These are phyloP conservation scores for Handroanthus guayacan DNA, from an alignment of 257 asterid genomes.

Conservation along the genomic window DNA sequence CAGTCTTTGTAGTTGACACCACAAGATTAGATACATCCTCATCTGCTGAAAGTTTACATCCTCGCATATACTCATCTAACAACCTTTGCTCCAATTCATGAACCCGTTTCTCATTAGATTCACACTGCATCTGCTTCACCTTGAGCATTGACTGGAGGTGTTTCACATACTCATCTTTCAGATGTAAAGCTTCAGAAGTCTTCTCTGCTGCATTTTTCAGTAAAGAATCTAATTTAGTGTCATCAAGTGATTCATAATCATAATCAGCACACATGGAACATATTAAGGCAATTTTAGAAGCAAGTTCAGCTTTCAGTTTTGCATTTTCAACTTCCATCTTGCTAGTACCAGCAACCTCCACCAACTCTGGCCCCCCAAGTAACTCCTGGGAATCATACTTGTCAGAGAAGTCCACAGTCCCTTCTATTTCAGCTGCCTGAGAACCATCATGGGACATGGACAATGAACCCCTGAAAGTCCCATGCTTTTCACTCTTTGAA, in stretches of 20 bases:
- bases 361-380: slow-evolving; percentile 70
- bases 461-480: slow-evolving; percentile 55
- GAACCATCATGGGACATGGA: slow-evolving; percentile 68
- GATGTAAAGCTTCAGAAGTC: slow-evolving; percentile 81
- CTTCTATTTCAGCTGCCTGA: slow-evolving; percentile 60
- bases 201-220: slow-evolving; percentile 76
- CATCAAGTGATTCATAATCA: slow-evolving; percentile 72
- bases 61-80: slow-evolving; percentile 70
- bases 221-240: slow-evolving; percentile 60
- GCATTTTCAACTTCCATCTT: slow-evolving; percentile 98
- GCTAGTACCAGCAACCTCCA: slow-evolving; percentile 94
- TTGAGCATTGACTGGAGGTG: slow-evolving; percentile 79
- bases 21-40: slow-evolving; percentile 53
- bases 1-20: slow-evolving; percentile 52
- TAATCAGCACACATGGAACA: slow-evolving; percentile 71
- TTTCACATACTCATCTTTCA: slow-evolving; percentile 80
- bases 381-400: slow-evolving; percentile 62
- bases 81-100: slow-evolving; percentile 89
- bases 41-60: slow-evolving; percentile 49
- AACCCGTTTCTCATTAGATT: slow-evolving; percentile 89
- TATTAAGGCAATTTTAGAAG: slow-evolving; percentile 88
- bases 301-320: slow-evolving; percentile 92
- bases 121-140: slow-evolving; percentile 80
- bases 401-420: slow-evolving; percentile 46
- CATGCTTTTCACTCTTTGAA: slow-evolving; percentile 59